Conservation (phyloP, 257 asterid species). For the Fraxinus excelsior region DNA sequence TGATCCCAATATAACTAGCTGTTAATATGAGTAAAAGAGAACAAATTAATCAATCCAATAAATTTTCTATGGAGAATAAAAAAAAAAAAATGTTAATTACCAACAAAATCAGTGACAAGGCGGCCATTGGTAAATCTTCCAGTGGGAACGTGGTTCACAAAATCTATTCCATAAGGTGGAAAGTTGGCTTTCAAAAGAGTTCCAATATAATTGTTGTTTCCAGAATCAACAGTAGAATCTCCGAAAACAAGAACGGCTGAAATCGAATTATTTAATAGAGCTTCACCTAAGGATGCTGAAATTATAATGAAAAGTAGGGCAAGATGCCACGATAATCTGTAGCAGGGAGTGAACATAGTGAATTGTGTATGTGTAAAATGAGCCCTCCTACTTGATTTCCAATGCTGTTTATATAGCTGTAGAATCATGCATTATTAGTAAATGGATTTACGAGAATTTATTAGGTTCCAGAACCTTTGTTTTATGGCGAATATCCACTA, state of each 20-base stretch:
- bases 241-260: background rate
- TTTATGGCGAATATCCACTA: background rate
- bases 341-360: background rate
- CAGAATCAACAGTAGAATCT: conserved; percentile 12
- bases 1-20: background rate
- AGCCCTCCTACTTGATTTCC: background rate
- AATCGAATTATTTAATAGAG: background rate
- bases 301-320: background rate
- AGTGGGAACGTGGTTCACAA: background rate
- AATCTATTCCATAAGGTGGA: conserved; percentile 12
- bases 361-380: background rate
- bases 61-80: background rate
- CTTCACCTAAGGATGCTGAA: background rate
- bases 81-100: background rate
- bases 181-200: conserved; percentile 1
- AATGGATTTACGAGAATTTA: too few species aligned
- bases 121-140: conserved; percentile 12
- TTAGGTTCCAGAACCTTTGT: too few species aligned
- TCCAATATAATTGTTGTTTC: background rate
- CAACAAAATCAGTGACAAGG: background rate
- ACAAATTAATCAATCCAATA: background rate
- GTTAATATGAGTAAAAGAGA: background rate
- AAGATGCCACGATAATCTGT: background rate
- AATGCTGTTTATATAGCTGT: background rate
- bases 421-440: background rate